Evolutionary conservation across 2,329 filamentous ascomycete species (phyloP), one percentile per base, ranked within the genome.

Genomic region (Claviceps digitariae): DNA sequence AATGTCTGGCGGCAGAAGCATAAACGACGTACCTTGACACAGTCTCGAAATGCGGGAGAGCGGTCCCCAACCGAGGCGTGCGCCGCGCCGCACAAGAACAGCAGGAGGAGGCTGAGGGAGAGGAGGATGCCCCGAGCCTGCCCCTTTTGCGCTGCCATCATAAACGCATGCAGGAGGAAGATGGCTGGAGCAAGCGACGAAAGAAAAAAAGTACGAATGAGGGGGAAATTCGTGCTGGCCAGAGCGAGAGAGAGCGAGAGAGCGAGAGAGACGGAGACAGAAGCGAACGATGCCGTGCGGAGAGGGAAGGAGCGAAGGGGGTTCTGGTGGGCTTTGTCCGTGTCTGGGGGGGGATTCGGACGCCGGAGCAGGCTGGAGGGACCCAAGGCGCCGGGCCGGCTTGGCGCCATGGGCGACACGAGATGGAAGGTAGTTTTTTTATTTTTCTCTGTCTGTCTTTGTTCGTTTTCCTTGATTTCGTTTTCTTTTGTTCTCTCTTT

Each of bases 21-120:
- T 15, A 48, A 23, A 49, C 38, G 17, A 48, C 61, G 57, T 57
- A 95, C 91, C 75, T 88, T 72, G 52, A 97, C 81, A 67, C 93
- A 98, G 67, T 90, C 76, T 64, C 77, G 79, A 67, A 98, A 98
- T 63, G 95, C 90, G 20, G 88, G 88, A 55, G 95, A 74, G 53
- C 82, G 78, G 68, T 98, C 93, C 59, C 93, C 93, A 49, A 83
- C 63, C 4, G 90, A 96, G 29, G 90, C 93, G 52, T 74, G 69
- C 17, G 74, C 74, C n/a, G 68, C 67, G 51, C 61, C 62, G 34
- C 69, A 66, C 56, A 79, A 67, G 52, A 74, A 58, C 45, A 73
- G 55, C 49, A 70, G 57, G 55, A 67, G 57, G 53, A 75, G 57
- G 55, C 66, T 60, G 51, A 71, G 56, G 58, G 61, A 57, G 56